A percentile compares a stretch with the other conserved stretches of the same genome.
Conservation (phyloP, 164 flowering plant species). For the Nymphaea thermarum region DNA sequence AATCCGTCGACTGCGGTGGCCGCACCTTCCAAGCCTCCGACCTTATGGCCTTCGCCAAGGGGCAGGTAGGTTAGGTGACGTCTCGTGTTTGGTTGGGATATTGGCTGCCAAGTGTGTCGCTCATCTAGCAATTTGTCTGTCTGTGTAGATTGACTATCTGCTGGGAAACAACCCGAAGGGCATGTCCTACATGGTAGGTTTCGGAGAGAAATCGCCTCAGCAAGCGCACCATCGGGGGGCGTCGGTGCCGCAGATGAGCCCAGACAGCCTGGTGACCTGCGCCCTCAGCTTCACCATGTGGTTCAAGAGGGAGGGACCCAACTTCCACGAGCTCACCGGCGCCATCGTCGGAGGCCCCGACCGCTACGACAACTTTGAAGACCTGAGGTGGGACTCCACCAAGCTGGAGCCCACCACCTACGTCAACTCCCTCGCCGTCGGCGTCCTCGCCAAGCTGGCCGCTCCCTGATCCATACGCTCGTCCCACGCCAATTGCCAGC, state of each 20-base stretch:
- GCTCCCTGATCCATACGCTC: not conserved
- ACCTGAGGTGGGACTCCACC: slow-evolving; percentile 41
- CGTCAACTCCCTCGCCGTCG: slow-evolving; percentile 44
- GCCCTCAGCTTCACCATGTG: slow-evolving; percentile 52
- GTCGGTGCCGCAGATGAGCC: slow-evolving; percentile 34
- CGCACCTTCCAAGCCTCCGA: slow-evolving; percentile 28
- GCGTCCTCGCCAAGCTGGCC: slow-evolving; percentile 33
- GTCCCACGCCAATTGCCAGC: not conserved
- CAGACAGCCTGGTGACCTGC: slow-evolving; percentile 26
- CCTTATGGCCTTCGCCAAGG: slow-evolving; percentile 51
- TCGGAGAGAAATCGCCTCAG: slow-evolving; percentile 56
- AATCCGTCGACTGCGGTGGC: slow-evolving; percentile 41
- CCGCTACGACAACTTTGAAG: slow-evolving; percentile 47
- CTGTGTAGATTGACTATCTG: slow-evolving; percentile 78
- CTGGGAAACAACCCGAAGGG: slow-evolving; percentile 61
- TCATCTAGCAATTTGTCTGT: too few species aligned
- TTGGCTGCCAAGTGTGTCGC: too few species aligned
- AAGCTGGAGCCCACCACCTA: slow-evolving; percentile 69
- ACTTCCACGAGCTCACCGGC: slow-evolving; percentile 80
- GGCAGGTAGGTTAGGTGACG: slow-evolving; percentile 38
- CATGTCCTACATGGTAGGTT: slow-evolving; percentile 90
- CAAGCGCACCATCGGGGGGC: slow-evolving; percentile 90
- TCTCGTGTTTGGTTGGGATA: too few species aligned
- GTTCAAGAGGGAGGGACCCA: slow-evolving; percentile 31
- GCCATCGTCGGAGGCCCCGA: slow-evolving; percentile 94